Evolutionary conservation across 2,329 filamentous ascomycete genomes (phyloP).

Genomic region (Cadophora sp.): DNA sequence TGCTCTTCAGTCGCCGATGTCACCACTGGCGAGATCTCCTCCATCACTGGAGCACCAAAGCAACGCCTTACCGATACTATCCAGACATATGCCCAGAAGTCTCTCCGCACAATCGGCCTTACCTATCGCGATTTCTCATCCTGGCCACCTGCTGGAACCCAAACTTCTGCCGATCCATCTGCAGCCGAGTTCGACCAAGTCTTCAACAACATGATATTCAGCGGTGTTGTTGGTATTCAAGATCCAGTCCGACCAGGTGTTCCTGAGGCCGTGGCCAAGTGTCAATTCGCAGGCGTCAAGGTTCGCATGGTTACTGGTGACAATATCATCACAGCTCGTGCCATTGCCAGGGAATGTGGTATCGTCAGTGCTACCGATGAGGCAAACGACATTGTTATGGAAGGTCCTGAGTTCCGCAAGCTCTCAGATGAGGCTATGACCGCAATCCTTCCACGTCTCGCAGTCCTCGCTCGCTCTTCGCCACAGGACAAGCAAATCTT

Average conservation of each 20-base stretch:
- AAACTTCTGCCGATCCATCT: constrained; percentile 60
- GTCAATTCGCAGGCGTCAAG: constrained; percentile 71
- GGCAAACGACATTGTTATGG: constrained; percentile 66
- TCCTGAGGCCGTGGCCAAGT: constrained; percentile 69
- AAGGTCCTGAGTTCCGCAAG: constrained; percentile 70
- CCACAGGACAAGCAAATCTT: constrained; percentile 73
- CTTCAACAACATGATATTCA: constrained; percentile 75
- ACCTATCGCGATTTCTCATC: constrained; percentile 75
- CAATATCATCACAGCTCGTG: constrained; percentile 74
- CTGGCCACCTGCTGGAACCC: constrained; percentile 68
- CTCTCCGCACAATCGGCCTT: constrained; percentile 78
- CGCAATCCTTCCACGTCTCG: constrained; percentile 63
- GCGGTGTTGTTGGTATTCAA: constrained; percentile 76
- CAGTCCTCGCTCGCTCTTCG: constrained; percentile 71
- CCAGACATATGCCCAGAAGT: constrained; percentile 67
- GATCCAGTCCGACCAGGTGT: constrained; percentile 75
- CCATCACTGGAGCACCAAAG: constrained; percentile 16
- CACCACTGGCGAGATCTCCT: constrained; percentile 59
- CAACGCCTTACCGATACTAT: constrained; percentile 59
- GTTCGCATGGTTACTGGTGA: constrained; percentile 80
- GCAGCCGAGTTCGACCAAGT: constrained; percentile 71
- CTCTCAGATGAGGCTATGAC: constrained; percentile 66
- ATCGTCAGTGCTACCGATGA: constrained; percentile 50
- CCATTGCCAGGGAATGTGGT: constrained; percentile 76
- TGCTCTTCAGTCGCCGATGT: constrained; percentile 60